Evolutionary conservation across 2,329 filamentous ascomycete species (phyloP).

Genomic region (Trichophyton simii): DNA sequence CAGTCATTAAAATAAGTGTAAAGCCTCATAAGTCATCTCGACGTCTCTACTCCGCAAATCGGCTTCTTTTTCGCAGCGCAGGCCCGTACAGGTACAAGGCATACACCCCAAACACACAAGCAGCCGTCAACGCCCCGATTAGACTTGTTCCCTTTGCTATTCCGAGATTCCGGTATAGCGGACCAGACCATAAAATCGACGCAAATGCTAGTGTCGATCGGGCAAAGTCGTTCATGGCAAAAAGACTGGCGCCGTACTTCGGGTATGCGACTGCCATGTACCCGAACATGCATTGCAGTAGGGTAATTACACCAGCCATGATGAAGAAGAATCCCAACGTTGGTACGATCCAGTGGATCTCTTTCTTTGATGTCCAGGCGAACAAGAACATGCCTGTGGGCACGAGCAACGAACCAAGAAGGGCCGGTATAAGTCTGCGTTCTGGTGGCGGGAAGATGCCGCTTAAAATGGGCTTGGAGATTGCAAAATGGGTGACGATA

Average conservation of each 20-base stretch:
- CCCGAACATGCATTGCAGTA: slow-evolving; percentile 14
- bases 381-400: slow-evolving; percentile 14
- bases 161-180: not conserved
- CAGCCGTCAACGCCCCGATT: not conserved
- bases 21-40: not conserved
- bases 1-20: not conserved
- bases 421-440: slow-evolving; percentile 11
- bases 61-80: not conserved
- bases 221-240: slow-evolving; percentile 31
- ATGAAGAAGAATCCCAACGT: slow-evolving; percentile 39
- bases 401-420: slow-evolving; percentile 12
- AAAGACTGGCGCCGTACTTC: slow-evolving; percentile 27
- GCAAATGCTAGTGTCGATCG: not conserved
- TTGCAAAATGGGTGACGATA: not conserved
- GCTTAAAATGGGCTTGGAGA: slow-evolving; percentile 5
- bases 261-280: slow-evolving; percentile 22
- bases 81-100: not conserved
- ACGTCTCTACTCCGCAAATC: not conserved
- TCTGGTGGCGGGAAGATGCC: slow-evolving; percentile 12
- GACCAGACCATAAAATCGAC: not conserved
- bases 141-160: not conserved
- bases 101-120: not conserved
- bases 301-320: slow-evolving; percentile 19
- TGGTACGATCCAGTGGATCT: slow-evolving; percentile 34
- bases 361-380: slow-evolving; percentile 14